Evolutionary conservation across 1,284 basidiomycete genomes (phyloP).

Genomic region (Sporisorium exsertum): DNA sequence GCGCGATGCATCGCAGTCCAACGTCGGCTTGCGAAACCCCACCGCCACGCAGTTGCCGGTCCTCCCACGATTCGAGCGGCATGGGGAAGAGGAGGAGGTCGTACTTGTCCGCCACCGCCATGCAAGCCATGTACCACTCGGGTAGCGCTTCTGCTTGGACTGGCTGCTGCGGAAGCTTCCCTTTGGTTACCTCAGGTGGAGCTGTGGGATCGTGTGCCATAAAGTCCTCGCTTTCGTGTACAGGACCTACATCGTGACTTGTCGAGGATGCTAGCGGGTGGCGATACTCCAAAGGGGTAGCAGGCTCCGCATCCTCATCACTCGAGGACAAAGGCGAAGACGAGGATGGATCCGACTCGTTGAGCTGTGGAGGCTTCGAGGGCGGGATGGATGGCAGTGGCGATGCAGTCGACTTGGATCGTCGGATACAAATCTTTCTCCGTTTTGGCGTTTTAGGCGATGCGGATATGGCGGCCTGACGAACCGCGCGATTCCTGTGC

Average conservation of each 20-base stretch:
- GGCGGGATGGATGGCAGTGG: neutral
- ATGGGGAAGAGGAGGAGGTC: constrained; percentile 19
- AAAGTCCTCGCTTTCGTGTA: neutral
- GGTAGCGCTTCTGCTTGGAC: neutral
- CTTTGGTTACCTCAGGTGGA: neutral
- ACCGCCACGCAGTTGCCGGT: constrained; percentile 1
- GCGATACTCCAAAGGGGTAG: neutral
- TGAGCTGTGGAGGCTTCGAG: neutral
- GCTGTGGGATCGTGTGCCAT: neutral
- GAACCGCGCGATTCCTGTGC: neutral
- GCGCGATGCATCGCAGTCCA: constrained; percentile 3
- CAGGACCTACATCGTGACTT: neutral
- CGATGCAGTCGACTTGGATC: constrained; percentile 11
- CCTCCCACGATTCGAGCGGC: constrained; percentile 18
- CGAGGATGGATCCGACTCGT: neutral
- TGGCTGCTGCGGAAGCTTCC: neutral
- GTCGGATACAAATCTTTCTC: constrained; percentile 2
- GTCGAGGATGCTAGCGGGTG: neutral
- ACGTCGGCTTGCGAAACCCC: neutral
- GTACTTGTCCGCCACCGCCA: constrained; percentile 21
- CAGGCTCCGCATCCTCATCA: neutral
- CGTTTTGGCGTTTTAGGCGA: constrained; percentile 5
- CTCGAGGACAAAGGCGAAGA: neutral
- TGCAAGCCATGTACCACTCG: constrained; percentile 7
- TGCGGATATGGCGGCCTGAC: constrained; percentile 6